phyloP scores from a whole-genome alignment of 495 filamentous ascomycete species.

The Penicillium bialowiezense region DNA sequence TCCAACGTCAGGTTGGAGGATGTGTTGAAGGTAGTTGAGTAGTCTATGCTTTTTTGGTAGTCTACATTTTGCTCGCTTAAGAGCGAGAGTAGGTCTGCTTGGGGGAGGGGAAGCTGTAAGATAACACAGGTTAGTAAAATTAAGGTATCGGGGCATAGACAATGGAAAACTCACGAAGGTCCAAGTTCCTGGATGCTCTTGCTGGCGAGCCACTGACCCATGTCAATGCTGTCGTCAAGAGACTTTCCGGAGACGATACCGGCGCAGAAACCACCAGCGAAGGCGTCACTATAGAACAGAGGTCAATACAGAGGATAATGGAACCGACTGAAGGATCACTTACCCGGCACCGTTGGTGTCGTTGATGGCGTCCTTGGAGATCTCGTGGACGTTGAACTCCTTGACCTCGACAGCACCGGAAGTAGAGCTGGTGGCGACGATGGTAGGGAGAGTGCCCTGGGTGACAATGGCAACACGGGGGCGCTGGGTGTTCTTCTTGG shows the following conservation, averaged over 20 bases:
- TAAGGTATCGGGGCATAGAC: background rate
- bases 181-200: constrained; percentile 91
- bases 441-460: constrained; percentile 85
- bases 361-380: constrained; percentile 71
- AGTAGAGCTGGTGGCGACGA: constrained; percentile 65
- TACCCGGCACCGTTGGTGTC: constrained; percentile 95
- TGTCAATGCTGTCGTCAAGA: constrained; percentile 71
- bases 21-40: constrained; percentile 19
- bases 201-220: constrained; percentile 93
- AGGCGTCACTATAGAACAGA: constrained; percentile 69
- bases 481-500: constrained; percentile 83
- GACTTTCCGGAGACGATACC: constrained; percentile 81
- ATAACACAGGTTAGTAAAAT: constrained; percentile 6
- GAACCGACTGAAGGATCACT: constrained; percentile 18
- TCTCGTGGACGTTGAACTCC: constrained; percentile 74
- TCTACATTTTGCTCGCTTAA: constrained; percentile 20
- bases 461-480: constrained; percentile 85
- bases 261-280: constrained; percentile 89
- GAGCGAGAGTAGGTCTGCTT: constrained; percentile 68
- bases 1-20: constrained; percentile 15
- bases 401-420: constrained; percentile 65
- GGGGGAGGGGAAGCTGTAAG: constrained; percentile 73
- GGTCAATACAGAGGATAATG: constrained; percentile 9
- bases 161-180: constrained; percentile 70
- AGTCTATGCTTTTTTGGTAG: constrained; percentile 16